Conservation (phyloP, 495 filamentous ascomycete genomes). For the Trichoderma orchidacearum region DNA sequence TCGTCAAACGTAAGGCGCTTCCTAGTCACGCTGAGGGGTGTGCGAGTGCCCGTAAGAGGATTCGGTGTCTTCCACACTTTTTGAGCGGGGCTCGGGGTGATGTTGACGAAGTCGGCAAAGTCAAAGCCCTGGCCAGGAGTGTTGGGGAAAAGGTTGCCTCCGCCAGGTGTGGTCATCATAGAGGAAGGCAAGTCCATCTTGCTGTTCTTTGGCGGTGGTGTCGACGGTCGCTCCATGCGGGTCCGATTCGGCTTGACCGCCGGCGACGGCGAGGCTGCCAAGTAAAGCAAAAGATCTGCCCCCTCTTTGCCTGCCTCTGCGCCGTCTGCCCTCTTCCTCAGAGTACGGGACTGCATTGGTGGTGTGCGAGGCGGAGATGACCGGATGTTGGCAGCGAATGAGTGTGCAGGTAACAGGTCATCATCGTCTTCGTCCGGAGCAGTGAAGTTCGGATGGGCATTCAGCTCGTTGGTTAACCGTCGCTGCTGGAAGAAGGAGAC, state of each 20-base stretch:
- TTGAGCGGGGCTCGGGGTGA: slow-evolving; percentile 90
- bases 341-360: slow-evolving; percentile 44
- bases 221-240: slow-evolving; percentile 62
- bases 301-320: slow-evolving; percentile 59
- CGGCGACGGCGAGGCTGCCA: slow-evolving; percentile 85
- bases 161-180: slow-evolving; percentile 78
- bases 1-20: slow-evolving; percentile 34
- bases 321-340: slow-evolving; percentile 21
- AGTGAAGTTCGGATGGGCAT: slow-evolving; percentile 42
- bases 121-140: slow-evolving; percentile 66
- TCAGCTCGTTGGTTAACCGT: slow-evolving; percentile 50
- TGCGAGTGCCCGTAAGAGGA: slow-evolving; percentile 16
- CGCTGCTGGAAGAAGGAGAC: slow-evolving; percentile 53
- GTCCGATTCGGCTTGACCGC: slow-evolving; percentile 32
- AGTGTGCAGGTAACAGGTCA: slow-evolving; percentile 60
- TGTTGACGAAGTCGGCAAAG: slow-evolving; percentile 93
- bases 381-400: slow-evolving; percentile 42
- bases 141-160: slow-evolving; percentile 42
- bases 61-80: slow-evolving; percentile 64
- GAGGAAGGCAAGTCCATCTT: slow-evolving; percentile 64
- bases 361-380: slow-evolving; percentile 77
- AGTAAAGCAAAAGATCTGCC: slow-evolving; percentile 79
- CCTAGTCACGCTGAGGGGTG: slow-evolving; percentile 25
- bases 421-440: slow-evolving; percentile 67
- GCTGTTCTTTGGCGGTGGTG: slow-evolving; percentile 63